These are phyloP conservation scores for Saprolegnia diclina DNA, from an alignment of 352 stramenopile species.

Conservation along the genomic window DNA sequence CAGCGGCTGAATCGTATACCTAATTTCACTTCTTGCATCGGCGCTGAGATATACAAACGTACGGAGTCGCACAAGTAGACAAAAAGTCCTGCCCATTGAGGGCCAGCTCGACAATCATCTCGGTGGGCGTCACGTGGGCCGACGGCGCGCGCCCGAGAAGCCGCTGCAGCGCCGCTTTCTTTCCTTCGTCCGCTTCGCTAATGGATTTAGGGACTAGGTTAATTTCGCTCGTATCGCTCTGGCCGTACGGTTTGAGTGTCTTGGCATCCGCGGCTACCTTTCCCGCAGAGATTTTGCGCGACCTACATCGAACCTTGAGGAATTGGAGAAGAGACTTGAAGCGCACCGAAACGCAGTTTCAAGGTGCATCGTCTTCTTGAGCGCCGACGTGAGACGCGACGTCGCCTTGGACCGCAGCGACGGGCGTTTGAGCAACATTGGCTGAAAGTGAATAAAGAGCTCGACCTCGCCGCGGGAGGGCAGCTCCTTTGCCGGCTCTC, in stretches of 20 bases:
- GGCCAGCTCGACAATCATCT: conserved; percentile 48
- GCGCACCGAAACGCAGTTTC: neutral
- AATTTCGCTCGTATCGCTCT: too few relatives aligned
- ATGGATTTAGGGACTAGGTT: too few relatives aligned
- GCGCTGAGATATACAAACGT: conserved; percentile 38
- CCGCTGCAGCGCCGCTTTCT: neutral
- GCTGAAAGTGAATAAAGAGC: conserved; percentile 26
- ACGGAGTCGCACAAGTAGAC: conserved; percentile 37
- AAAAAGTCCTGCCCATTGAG: conserved; percentile 66
- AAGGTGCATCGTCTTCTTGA: conserved; percentile 24
- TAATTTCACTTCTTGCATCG: conserved; percentile 1
- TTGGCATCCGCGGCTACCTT: neutral
- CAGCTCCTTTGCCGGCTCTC: neutral
- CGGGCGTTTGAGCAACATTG: conserved; percentile 18
- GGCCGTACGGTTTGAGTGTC: neutral
- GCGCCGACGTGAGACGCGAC: conserved; percentile 6
- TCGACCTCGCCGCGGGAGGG: conserved; percentile 18
- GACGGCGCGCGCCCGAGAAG: neutral
- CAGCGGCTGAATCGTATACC: conserved; percentile 36
- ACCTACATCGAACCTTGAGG: neutral
- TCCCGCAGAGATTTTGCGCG: neutral
- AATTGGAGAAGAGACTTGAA: neutral
- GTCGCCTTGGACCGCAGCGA: neutral
- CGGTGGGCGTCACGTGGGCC: conserved; percentile 38
- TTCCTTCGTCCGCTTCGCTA: neutral